Base-by-base conservation (phyloP, 78 protist species). In the Dictyostelium brefeldianum region DNA sequence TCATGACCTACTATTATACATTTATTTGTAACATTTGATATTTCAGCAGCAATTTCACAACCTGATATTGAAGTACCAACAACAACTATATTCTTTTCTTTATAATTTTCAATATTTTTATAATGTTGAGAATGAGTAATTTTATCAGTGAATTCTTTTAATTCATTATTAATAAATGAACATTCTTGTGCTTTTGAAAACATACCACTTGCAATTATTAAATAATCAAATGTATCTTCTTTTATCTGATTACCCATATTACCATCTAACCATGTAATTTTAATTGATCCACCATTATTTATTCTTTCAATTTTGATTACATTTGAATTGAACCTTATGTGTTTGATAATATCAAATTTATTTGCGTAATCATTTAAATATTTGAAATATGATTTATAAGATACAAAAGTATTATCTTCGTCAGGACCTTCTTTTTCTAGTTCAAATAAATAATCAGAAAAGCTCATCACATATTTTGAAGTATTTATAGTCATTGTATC, bases 381-480 rank as follows among this genome's bases (percentile, higher is more conserved):
- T 31, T 67, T 67, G 7, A 5, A 15, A 67, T 29, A 29, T 67
- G 50, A 15, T 0, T 62, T 7, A 4, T 71, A 82, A 11, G 73
- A 64, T 2, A 11, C 27, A 17, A 20, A 22, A 1, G 62, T 22
- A 3, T 56, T 48, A n/a, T 31, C 41, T 14, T 36, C 53, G 27
- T 46, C 46, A 4, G 62, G 27, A 5, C 36, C 41, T 3, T 69
- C 31, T 11, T 22, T 77, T 5, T 7, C 5, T 69, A 25, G 31
- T 25, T 62, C 70, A 62, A 50, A 57, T 15, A 80, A 70, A 67
- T 27, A 84, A 74, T 84, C 91, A 20, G 91, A 84, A 69, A 57
- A 71, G 7, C 50, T 22, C 48, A 27, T 41, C n/a, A 64, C 20
- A 29, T 84, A 59, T 25, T 46, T 17, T n/a, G 91, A n/a, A 7